These are phyloP conservation scores for Fonsecaea erecta DNA, from an alignment of 2,329 filamentous ascomycete species.

Conservation along the genomic window DNA sequence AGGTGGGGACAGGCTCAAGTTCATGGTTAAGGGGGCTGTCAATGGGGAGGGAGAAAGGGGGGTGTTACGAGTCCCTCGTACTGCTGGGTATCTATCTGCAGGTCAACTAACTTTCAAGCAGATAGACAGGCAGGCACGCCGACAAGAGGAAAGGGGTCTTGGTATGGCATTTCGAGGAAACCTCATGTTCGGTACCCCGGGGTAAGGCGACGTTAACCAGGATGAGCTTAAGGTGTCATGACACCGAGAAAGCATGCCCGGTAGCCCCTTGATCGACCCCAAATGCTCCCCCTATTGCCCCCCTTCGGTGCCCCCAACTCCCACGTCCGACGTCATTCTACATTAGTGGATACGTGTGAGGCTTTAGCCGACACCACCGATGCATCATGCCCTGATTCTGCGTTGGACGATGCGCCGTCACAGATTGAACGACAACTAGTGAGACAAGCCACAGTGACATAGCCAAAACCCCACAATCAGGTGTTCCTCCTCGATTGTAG, in stretches of 20 bases:
- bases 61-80: no score
- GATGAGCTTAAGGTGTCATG: background rate
- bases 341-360: background rate
- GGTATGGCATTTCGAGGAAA: conserved; percentile 1
- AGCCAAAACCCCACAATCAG: background rate
- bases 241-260: background rate
- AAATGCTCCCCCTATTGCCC: background rate
- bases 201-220: background rate
- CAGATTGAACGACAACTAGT: background rate
- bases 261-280: background rate
- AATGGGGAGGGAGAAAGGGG: background rate
- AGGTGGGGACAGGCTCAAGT: background rate
- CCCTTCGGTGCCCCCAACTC: background rate
- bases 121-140: background rate
- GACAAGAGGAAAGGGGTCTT: background rate
- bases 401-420: background rate
- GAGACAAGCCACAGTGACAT: background rate
- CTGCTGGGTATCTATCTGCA: background rate
- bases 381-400: background rate
- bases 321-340: background rate
- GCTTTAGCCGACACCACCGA: background rate
- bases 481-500: conserved; percentile 7
- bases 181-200: background rate
- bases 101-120: background rate
- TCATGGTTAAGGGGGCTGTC: background rate